Percentiles rank a stretch among this genome's conserved stretches.
Evolutionary conservation across 768 basidiomycete genomes (phyloP).

Genomic region (Auriscalpium vulgare): DNA sequence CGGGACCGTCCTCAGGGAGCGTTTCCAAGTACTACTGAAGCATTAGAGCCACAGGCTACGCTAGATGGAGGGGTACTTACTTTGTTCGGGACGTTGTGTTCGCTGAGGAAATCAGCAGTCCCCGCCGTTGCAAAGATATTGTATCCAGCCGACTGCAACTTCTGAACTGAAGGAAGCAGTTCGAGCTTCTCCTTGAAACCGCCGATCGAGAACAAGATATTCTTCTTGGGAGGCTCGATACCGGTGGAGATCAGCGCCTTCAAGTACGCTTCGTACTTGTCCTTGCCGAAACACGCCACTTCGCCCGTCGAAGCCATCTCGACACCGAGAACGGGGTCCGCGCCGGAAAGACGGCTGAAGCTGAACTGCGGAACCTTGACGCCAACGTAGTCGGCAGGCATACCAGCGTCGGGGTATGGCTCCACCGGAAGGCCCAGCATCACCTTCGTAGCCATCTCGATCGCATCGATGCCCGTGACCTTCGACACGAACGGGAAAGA

Average conservation of each 20-base stretch:
- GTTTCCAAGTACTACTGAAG: slow-evolving; percentile 74
- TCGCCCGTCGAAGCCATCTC: slow-evolving; percentile 99
- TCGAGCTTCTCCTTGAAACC: slow-evolving; percentile 97
- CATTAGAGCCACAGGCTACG: background rate
- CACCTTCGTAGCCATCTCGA: slow-evolving; percentile 98
- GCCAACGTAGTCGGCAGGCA: slow-evolving; percentile 92
- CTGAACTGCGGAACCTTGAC: slow-evolving; percentile 99
- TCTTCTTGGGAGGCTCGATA: slow-evolving; percentile 92
- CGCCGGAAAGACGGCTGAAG: slow-evolving; percentile 92
- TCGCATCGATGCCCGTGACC: slow-evolving; percentile 94
- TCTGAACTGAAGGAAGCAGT: slow-evolving; percentile 90
- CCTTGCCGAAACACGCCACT: slow-evolving; percentile 94
- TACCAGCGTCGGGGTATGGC: slow-evolving; percentile 79
- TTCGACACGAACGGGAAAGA: slow-evolving; percentile 99
- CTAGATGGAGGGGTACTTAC: slow-evolving; percentile 28
- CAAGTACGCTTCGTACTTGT: slow-evolving; percentile 98
- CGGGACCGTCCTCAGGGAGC: slow-evolving; percentile 63
- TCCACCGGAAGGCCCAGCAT: slow-evolving; percentile 90
- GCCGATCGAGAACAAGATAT: slow-evolving; percentile 93
- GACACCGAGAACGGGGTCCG: slow-evolving; percentile 94
- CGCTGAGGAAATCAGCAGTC: slow-evolving; percentile 94
- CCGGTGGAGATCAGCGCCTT: slow-evolving; percentile 97
- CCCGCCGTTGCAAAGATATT: slow-evolving; percentile 96
- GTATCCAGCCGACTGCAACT: slow-evolving; percentile 87
- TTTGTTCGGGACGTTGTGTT: slow-evolving; percentile 96